Evolutionary conservation across 1,284 basidiomycete genomes (phyloP).

Genomic region (Coniferiporia sulphurascens): DNA sequence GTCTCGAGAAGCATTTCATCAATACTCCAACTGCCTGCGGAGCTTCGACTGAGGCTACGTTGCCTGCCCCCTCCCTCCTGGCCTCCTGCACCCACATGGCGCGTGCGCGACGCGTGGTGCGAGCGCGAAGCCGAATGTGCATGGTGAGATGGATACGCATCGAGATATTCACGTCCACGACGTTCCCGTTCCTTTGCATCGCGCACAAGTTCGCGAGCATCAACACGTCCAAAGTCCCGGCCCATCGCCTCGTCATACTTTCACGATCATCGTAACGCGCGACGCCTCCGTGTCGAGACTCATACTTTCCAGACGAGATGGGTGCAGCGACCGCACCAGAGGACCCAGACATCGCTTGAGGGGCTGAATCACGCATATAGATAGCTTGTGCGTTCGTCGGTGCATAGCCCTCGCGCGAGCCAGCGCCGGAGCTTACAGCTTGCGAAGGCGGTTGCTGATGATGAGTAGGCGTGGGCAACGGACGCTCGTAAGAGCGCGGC

Average conservation of each 20-base stretch:
- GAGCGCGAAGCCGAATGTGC: not conserved
- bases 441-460: not conserved
- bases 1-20: constrained; percentile 64
- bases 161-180: no score
- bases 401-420: no score
- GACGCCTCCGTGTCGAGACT: no score
- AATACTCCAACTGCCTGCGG: constrained; percentile 33
- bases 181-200: no score
- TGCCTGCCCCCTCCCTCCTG: constrained; percentile 3
- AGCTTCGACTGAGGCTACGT: constrained; percentile 21
- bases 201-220: no score
- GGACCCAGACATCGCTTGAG: no score
- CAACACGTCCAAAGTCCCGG: not conserved
- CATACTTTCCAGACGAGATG: no score
- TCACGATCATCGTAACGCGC: not conserved
- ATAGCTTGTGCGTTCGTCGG: no score
- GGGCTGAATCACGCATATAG: no score
- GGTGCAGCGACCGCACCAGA: no score
- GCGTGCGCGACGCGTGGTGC: not conserved
- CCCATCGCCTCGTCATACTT: not conserved
- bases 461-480: not conserved
- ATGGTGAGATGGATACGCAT: not conserved
- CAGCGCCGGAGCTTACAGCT: no score
- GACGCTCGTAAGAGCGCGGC: not conserved
- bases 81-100: constrained; percentile 3